Evolutionary conservation across 2,329 filamentous ascomycete species (phyloP).

Genomic region (Trichophyton benhamiae): DNA sequence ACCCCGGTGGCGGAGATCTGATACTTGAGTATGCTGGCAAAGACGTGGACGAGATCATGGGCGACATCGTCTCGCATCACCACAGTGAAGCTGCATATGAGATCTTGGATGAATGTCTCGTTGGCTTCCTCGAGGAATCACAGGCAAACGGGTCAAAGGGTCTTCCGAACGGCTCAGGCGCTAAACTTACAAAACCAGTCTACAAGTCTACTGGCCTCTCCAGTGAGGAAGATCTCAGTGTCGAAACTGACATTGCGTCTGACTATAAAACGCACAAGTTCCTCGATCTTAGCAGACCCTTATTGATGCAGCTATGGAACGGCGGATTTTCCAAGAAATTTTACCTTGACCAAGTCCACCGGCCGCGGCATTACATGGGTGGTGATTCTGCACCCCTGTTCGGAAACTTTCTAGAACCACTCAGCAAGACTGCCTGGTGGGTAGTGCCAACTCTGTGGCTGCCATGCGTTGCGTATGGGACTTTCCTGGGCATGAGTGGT

Average conservation of each 20-base stretch:
- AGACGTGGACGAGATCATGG: constrained; percentile 70
- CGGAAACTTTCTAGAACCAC: constrained; percentile 96
- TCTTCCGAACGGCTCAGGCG: constrained; percentile 31
- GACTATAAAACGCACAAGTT: constrained; percentile 93
- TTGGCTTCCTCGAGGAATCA: constrained; percentile 56
- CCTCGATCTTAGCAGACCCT: constrained; percentile 70
- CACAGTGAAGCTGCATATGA: constrained; percentile 95
- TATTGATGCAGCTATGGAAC: constrained; percentile 77
- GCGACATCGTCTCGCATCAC: constrained; percentile 67
- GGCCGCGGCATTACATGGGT: constrained; percentile 89
- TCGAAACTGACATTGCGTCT: constrained; percentile 61
- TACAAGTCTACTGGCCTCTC: constrained; percentile 69
- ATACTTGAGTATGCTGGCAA: constrained; percentile 83
- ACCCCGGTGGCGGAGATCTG: constrained; percentile 80
- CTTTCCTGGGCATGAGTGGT: constrained; percentile 51
- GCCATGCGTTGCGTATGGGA: constrained; percentile 64
- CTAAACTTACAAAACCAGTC: constrained; percentile 31
- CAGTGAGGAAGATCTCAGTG: constrained; percentile 69
- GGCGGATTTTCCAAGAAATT: constrained; percentile 90
- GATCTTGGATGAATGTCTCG: constrained; percentile 71
- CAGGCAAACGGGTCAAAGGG: constrained; percentile 11
- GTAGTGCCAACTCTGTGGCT: constrained; percentile 74
- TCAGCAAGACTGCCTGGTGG: constrained; percentile 93
- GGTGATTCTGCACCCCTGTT: constrained; percentile 87
- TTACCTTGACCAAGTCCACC: constrained; percentile 90